A percentile compares a stretch with the other conserved stretches of the same genome.
Evolutionary conservation across 2,329 filamentous ascomycete species (phyloP).

Genomic region (Teratosphaeria nubilosa): DNA sequence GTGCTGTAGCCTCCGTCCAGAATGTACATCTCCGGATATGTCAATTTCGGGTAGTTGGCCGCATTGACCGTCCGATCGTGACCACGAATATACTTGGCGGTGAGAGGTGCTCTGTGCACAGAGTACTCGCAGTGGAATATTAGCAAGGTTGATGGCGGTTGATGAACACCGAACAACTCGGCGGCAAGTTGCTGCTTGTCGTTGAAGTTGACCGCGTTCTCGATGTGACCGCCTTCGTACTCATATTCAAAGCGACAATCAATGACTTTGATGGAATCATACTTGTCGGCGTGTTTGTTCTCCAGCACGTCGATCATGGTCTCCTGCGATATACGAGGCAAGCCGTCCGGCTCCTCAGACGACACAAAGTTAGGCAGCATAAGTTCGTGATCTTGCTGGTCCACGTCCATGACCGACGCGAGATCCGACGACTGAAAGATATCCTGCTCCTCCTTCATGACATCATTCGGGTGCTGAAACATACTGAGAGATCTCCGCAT

Average conservation of each 20-base stretch:
- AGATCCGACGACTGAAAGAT: conserved; percentile 27
- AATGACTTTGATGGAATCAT: conserved; percentile 74
- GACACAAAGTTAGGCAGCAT: conserved; percentile 75
- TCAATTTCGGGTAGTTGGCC: conserved; percentile 75
- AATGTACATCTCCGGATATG: conserved; percentile 96
- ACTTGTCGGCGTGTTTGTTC: conserved; percentile 66
- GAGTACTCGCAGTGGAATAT: conserved; percentile 99
- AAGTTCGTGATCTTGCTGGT: conserved; percentile 59
- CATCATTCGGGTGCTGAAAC: conserved; percentile 86
- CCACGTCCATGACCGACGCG: conserved; percentile 74
- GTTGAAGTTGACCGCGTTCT: conserved; percentile 90
- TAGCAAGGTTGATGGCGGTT: conserved; percentile 63
- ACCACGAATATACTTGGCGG: conserved; percentile 87
- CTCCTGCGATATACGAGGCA: conserved; percentile 74
- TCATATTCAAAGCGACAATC: conserved; percentile 99
- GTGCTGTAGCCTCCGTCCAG: conserved; percentile 91
- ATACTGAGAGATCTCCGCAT: conserved; percentile 91
- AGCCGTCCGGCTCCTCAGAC: conserved; percentile 70
- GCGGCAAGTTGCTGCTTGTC: conserved; percentile 80
- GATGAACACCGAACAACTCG: conserved; percentile 60
- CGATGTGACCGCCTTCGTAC: conserved; percentile 91
- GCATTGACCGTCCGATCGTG: conserved; percentile 79
- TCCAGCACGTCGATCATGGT: conserved; percentile 83
- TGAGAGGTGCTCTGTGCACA: conserved; percentile 86
- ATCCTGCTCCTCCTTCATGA: conserved; percentile 69